Conservation (phyloP, 805 yeast genomes). For the Ogataea nonfermentans region DNA sequence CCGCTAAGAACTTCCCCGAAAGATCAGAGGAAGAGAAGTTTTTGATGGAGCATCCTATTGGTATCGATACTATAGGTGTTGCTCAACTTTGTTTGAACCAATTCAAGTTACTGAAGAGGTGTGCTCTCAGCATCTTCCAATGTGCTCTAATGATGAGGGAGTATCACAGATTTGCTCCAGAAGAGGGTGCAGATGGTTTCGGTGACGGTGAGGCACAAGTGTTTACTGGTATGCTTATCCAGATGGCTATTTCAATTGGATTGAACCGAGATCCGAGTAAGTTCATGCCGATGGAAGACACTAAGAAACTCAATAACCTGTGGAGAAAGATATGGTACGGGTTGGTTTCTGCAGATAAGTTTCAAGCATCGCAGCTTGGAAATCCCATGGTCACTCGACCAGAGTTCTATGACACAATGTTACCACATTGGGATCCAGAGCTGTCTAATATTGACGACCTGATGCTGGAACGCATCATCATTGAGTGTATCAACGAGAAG, state of each 20-base stretch:
- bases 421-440: conserved; percentile 41
- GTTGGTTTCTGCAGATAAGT: conserved; percentile 44
- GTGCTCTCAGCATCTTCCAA: conserved; percentile 52
- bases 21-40: conserved; percentile 33
- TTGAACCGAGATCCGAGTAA: conserved; percentile 64
- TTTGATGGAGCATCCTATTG: conserved; percentile 46
- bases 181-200: conserved; percentile 51
- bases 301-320: conserved; percentile 37
- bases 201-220: conserved; percentile 61
- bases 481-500: conserved; percentile 33
- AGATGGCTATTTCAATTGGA: conserved; percentile 68
- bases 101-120: conserved; percentile 47
- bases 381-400: conserved; percentile 40
- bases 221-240: conserved; percentile 53
- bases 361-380: conserved; percentile 48
- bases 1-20: conserved; percentile 24
- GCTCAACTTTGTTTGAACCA: conserved; percentile 57
- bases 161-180: conserved; percentile 50
- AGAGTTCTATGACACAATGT: conserved; percentile 48
- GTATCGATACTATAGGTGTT: conserved; percentile 42
- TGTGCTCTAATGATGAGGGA: conserved; percentile 50
- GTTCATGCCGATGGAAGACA: conserved; percentile 30
- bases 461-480: conserved; percentile 41
- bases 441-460: conserved; percentile 38
- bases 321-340: conserved; percentile 61